A percentile compares a stretch with the other conserved stretches of the same genome.
These are phyloP conservation scores for Lachnellula cervina DNA, from an alignment of 2,329 filamentous ascomycete species.

Conservation along the genomic window DNA sequence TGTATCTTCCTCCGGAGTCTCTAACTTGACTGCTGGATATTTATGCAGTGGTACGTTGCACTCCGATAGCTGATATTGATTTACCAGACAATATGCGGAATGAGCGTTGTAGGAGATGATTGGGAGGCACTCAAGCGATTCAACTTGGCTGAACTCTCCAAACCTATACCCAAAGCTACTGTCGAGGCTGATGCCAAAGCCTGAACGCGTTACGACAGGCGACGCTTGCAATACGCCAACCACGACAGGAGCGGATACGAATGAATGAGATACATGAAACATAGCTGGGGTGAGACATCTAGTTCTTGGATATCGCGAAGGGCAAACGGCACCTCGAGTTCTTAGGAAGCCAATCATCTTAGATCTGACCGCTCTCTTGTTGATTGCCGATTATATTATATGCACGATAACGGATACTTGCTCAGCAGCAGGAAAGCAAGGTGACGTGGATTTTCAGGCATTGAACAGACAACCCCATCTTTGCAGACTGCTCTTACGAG, in stretches of 20 bases:
- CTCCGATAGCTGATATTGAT: conserved; percentile 14
- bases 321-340: too few relatives aligned
- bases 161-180: conserved; percentile 19
- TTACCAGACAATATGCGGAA: conserved; percentile 64
- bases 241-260: conserved; percentile 5
- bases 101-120: conserved; percentile 68
- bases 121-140: conserved; percentile 72
- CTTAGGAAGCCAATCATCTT: background rate
- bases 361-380: background rate
- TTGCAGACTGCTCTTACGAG: too few relatives aligned
- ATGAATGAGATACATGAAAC: background rate
- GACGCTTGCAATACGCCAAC: conserved; percentile 11
- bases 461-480: too few relatives aligned
- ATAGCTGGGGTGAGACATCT: background rate
- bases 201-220: conserved; percentile 22
- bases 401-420: too few relatives aligned
- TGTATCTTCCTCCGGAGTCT: conserved; percentile 15
- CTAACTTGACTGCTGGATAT: background rate
- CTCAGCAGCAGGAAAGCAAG: too few relatives aligned
- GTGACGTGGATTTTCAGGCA: too few relatives aligned
- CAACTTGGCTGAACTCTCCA: conserved; percentile 72
- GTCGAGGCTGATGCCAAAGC: conserved; percentile 13
- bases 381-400: background rate
- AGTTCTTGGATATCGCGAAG: background rate
- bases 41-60: conserved; percentile 15